Evolutionary conservation across 2,329 filamentous ascomycete genomes (phyloP), one percentile per base, ranked within the genome.

Genomic region (Coniochaeta ligniaria): DNA sequence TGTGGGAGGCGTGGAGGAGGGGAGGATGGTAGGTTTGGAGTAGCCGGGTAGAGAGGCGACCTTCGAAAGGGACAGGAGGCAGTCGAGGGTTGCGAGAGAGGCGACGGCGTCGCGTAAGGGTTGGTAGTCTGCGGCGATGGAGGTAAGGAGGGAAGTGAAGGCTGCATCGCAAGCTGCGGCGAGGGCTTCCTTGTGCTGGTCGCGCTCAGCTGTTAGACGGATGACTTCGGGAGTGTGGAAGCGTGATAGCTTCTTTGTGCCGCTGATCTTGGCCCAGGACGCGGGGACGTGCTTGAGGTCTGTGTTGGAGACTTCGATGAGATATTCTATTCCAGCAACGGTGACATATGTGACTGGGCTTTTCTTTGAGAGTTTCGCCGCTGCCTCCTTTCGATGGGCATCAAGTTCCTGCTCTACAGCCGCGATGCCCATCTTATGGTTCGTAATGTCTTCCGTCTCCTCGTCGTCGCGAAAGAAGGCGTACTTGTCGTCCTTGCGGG

Each of bases 181-280:
- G 14, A 99, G 84, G 2, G 91, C 89, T 74, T 99, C 95, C 70
- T 94, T 96, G 75, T 97, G 90, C 69, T 97, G 94, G 72, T 98
- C 95, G 50, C 95, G 86, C 74, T 97, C 92, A 47, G 87, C 86
- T 20, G 96, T 83, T 67, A 96, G 82, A 63, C 86, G 85, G 57
- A 96, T 82, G 26, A 97, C 91, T 67, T 96, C 89, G 5, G 95
- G 95, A 0, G 95, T 95, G 75, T 99, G 95, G 73, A 98, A 99
- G 61, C 95, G 88, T 0, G 92, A 93, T 6, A 93, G 78, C 68
- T 91, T 92, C 74, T 98, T 98, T 7, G 95, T 99, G 57, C 94
- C 93, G 61, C 90, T 96, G 68, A 98, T 91, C 74, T 99, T 98
- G 64, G 84, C 82, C 95, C 95, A 99, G 0, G 91, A 96, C 4